Base-by-base conservation (phyloP, 305 asterid species). In the Rubia peregrina region DNA sequence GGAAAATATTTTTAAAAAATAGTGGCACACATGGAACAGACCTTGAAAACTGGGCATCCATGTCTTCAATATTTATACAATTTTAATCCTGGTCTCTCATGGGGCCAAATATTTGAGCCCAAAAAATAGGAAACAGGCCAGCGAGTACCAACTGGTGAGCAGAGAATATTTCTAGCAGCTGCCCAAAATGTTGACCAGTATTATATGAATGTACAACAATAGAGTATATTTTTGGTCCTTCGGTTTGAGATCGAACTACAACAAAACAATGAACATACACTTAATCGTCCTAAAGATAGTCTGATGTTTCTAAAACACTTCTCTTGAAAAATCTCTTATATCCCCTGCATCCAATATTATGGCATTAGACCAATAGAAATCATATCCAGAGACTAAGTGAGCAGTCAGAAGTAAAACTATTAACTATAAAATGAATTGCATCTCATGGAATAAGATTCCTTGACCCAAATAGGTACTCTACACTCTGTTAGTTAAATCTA, bases 41-140 rank as follows among this genome's bases (percentile, higher is more conserved):
- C 88, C 97, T 96, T 91, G 80, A 94, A 75, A 91, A 90, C 21
- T 95, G 89, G 42, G 96, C 80, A 76, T 91, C 96, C 79, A 94
- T 85, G 76, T 94, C 97, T 79, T 91, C 96, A 69, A 94, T 78
- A 63, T 74, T 84, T 69, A 89, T 87, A 70, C 79, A 74, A 71
- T 82, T 79, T 6, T 88, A 82, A 72, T 88, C 80, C 65, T 87
- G 95, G 79, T 91, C 97, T 82, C 87, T 94, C 98, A 94, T 89
- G 65, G 96, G 98, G 75, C 98, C 97, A 84, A 83, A 91, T 42
- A 94, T 82, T 73, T 94, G 97, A 80, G 96, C 98, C 76, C 92
- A 81, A 72, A 94, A 91, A 41, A 94, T 96, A 7, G 97, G 98
- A 24, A 97, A 94, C 26, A 96, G 92, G 75, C 96, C 96, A 42